A percentile compares a stretch with the other conserved stretches of the same genome.
Evolutionary conservation across 2,329 filamentous ascomycete species (phyloP).

Genomic region (Lasiodiplodia citricola): DNA sequence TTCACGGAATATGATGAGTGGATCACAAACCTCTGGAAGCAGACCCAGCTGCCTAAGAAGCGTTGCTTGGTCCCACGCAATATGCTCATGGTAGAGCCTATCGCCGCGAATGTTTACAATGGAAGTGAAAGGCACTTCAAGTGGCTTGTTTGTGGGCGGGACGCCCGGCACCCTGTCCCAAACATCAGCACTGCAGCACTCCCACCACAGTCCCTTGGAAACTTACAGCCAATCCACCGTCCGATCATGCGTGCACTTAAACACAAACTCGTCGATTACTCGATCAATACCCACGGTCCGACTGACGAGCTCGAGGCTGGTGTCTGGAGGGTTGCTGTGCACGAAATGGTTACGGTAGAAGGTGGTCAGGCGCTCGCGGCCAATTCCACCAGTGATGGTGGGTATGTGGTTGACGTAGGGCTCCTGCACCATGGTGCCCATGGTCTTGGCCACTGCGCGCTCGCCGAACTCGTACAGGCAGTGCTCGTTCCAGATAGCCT

Average conservation of each 20-base stretch:
- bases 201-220: too few relatives aligned
- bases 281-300: conserved; percentile 74
- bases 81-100: conserved; percentile 72
- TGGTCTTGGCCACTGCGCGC: conserved; percentile 72
- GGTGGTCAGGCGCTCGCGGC: conserved; percentile 63
- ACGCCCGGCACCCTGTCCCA: conserved; percentile 36
- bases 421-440: conserved; percentile 81
- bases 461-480: conserved; percentile 73
- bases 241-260: conserved; percentile 36
- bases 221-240: conserved; percentile 42
- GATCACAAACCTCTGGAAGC: conserved; percentile 55
- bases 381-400: conserved; percentile 72
- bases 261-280: conserved; percentile 53
- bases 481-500: conserved; percentile 81
- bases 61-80: conserved; percentile 71
- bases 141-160: conserved; percentile 36
- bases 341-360: conserved; percentile 80
- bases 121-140: conserved; percentile 65
- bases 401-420: conserved; percentile 81
- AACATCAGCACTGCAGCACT: neutral
- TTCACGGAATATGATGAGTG: neutral
- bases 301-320: conserved; percentile 70
- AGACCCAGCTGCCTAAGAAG: conserved; percentile 66
- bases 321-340: conserved; percentile 72
- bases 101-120: conserved; percentile 73